Conservation (phyloP, 2,329 filamentous ascomycete species). For the Cladophialophora chaetospira region DNA sequence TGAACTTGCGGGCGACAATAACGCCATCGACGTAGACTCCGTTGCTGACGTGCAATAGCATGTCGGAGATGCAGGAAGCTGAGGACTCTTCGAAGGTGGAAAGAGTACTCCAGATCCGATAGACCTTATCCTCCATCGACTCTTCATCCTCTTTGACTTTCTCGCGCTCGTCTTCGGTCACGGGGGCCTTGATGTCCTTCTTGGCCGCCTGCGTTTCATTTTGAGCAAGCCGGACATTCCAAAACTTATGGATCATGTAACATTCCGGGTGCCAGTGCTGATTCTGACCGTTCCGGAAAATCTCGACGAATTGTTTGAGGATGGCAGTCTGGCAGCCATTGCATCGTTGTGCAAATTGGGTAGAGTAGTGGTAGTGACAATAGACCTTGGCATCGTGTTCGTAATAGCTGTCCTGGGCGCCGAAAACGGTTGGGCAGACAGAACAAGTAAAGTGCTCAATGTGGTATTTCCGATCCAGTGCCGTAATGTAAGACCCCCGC, state of each 20-base stretch:
- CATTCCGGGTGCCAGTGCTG: constrained; percentile 99
- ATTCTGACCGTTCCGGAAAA: constrained; percentile 95
- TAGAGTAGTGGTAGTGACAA: constrained; percentile 98
- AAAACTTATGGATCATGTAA: constrained; percentile 99
- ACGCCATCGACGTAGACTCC: constrained; percentile 95
- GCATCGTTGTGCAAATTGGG: constrained; percentile 91
- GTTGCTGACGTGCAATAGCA: constrained; percentile 98
- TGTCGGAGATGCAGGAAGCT: constrained; percentile 96
- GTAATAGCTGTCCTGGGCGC: constrained; percentile 97
- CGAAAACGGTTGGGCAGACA: constrained; percentile 95
- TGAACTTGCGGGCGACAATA: constrained; percentile 92
- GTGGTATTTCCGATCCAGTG: constrained; percentile 95
- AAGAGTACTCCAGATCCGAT: constrained; percentile 95
- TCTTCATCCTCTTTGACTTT: constrained; percentile 84
- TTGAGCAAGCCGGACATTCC: constrained; percentile 86
- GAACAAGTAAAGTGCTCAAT: constrained; percentile 99
- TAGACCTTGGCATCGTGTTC: constrained; percentile 96
- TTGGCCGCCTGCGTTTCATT: constrained; percentile 55
- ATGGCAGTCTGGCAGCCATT: constrained; percentile 97
- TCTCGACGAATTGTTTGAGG: constrained; percentile 98
- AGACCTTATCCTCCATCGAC: constrained; percentile 95
- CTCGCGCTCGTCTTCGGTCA: constrained; percentile 69
- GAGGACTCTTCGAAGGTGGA: constrained; percentile 98
- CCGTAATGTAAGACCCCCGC: constrained; percentile 96
- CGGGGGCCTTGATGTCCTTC: constrained; percentile 54